phyloP scores from a whole-genome alignment of 2,329 filamentous ascomycete genomes.

The Plenodomus lindquistii region DNA sequence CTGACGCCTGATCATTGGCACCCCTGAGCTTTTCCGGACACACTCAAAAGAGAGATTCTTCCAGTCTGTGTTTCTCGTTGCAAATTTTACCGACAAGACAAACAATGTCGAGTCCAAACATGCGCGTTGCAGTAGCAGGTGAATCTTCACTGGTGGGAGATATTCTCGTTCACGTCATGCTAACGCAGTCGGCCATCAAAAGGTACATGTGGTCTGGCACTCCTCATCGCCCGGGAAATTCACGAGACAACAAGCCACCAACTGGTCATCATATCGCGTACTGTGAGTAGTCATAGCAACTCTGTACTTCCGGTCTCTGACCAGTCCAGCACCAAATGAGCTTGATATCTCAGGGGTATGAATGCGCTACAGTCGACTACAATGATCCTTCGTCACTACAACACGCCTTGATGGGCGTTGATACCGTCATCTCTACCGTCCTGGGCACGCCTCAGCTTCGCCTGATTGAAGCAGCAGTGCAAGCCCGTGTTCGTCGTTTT shows the following conservation, averaged over 20 bases:
- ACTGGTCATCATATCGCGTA: conserved; percentile 71
- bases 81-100: conserved; percentile 5
- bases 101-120: conserved; percentile 45
- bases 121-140: conserved; percentile 63
- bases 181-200: not conserved
- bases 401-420: conserved; percentile 71
- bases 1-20: not conserved
- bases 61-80: not conserved
- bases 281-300: conserved; percentile 49
- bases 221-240: conserved; percentile 62
- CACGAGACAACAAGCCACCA: conserved; percentile 66
- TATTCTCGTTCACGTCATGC: not conserved
- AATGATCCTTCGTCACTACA: conserved; percentile 59
- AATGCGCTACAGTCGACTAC: conserved; percentile 73
- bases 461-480: conserved; percentile 71
- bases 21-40: not conserved
- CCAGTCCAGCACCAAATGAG: conserved; percentile 56
- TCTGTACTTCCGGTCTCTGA: not conserved
- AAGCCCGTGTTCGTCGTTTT: conserved; percentile 67
- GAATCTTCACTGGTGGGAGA: not conserved
- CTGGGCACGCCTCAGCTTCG: conserved; percentile 67
- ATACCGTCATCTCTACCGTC: conserved; percentile 76
- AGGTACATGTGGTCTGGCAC: conserved; percentile 63
- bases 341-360: conserved; percentile 61
- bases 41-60: not conserved